Base-by-base conservation (phyloP, 2,329 filamentous ascomycete genomes). In the Cordyceps tenuipes region DNA sequence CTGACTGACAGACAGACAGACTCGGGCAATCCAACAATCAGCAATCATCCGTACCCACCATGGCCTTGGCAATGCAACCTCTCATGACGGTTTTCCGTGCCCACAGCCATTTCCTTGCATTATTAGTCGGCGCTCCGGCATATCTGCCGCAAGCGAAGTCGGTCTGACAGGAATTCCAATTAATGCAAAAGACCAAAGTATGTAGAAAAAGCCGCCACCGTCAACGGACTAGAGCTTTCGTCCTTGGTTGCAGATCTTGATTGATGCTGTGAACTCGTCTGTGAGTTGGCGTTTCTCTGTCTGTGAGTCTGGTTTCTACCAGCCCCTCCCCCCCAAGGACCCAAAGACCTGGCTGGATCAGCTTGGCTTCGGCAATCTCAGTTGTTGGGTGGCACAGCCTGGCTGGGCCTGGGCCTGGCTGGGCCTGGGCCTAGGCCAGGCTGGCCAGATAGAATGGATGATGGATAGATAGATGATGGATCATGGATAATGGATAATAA, bases 301-400 rank as follows among this genome's bases (percentile, higher is more conserved):
- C 23, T 23, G 23, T 23, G 3, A 23, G 23, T 23, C 23, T 23
- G 23, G 23, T 23, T 4, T 23, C 23, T 23, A 23, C 23, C 23
- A 23, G 23, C 23, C 23, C 34, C 34, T 3, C 34, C 29, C 29
- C 5, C n/a, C n/a, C n/a, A n/a, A n/a, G n/a, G n/a, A n/a, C n/a
- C n/a, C 29, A 8, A 13, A 26, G 39, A 55, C 52, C 52, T 55
- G 52, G 29, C 52, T 55, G 52, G 29, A 55, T 31, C 54, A 57
- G 26, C 34, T 26, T 26, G 54, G 43, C 36, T 34, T 34, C 56
- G 56, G 56, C 47, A 58, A 58, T 50, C 26, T 31, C 56, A 47
- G 56, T 47, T 26, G 12, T 23, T 50, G 21, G 12, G 23, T 50
- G 21, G 17, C 36, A 43, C 19, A 36, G 47, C 55, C 46, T 57